A percentile compares a stretch with the other conserved stretches of the same genome.
Evolutionary conservation across 352 stramenopile genomes (phyloP).

Genomic region (Peronospora farinosa): DNA sequence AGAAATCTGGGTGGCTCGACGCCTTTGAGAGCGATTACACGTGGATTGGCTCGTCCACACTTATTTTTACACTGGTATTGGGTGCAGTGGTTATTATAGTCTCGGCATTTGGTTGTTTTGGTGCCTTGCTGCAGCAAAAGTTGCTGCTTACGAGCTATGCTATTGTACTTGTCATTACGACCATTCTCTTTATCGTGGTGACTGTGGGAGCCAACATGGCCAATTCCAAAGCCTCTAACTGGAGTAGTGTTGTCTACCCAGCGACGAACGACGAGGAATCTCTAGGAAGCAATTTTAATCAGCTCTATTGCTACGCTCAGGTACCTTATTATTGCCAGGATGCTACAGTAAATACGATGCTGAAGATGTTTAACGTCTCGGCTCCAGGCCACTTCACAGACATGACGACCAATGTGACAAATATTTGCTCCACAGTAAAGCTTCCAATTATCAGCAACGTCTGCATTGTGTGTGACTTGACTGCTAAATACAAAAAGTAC

Average conservation of each 20-base stretch:
- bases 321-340: conserved; percentile 74
- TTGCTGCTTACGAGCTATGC: conserved; percentile 68
- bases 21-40: conserved; percentile 63
- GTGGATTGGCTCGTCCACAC: conserved; percentile 55
- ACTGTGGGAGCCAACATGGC: conserved; percentile 48
- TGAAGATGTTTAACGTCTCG: conserved; percentile 50
- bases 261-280: conserved; percentile 39
- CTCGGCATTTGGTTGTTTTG: conserved; percentile 60
- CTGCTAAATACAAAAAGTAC: conserved; percentile 56
- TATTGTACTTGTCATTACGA: conserved; percentile 51
- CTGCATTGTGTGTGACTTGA: conserved; percentile 53
- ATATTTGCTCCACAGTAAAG: conserved; percentile 39
- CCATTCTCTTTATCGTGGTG: conserved; percentile 59
- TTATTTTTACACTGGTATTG: conserved; percentile 63
- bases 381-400: conserved; percentile 34
- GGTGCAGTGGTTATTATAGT: conserved; percentile 64
- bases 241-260: conserved; percentile 39
- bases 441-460: conserved; percentile 42
- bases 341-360: conserved; percentile 36
- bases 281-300: conserved; percentile 66
- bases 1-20: conserved; percentile 62
- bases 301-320: conserved; percentile 76
- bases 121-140: conserved; percentile 60
- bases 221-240: conserved; percentile 50
- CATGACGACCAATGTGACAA: conserved; percentile 44